Evolutionary conservation across 2,329 filamentous ascomycete genomes (phyloP), one percentile per base, ranked within the genome.

Genomic region (Ascochyta clinopodiicola): DNA sequence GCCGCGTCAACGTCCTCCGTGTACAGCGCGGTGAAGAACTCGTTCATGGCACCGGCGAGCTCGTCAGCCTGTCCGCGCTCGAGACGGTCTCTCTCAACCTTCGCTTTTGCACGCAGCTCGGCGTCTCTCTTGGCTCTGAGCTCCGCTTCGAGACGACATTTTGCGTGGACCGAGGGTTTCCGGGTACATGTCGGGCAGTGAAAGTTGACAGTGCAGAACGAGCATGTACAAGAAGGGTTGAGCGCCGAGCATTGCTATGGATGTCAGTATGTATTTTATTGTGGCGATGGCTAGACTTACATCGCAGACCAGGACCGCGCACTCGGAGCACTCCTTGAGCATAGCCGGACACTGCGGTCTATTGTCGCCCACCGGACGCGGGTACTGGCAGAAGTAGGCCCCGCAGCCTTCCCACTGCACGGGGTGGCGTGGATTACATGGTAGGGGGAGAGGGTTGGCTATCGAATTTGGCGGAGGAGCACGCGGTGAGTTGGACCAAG

Each of bases 351-450:
- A 78, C 38, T 72, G 68, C 25, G 68, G 68, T 54, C 76, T 62
- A 29, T 67, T 68, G 45, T 78, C 76, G 22, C 76, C 76, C 12
- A 76, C 68, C 3, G 74, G 72, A 24, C 75, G 60, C 10, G 71
- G 67, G 50, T 69, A 71, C 44, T 75, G 75, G 55, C 76, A 78
- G 51, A 77, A 78, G 58, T 77, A 78, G 2, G 74, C 70, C 2
- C 76, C 76, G 49, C 76, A 78, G 15, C 76, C 76, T 61, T 77
- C 68, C 76, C 76, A 78, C 45, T 78, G 76, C 3, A 78, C 76
- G 10, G 76, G 76, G 61, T 78, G 76, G 3, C 72, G 65, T 27
- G 74, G 72, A 45, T 74, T 69, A 47, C 75, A 75, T 7, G 76
- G 76, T 6, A 77, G 61, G 19, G 76, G 74, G 19, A 73, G 65